Evolutionary conservation across 1,139 yeast species (phyloP).

Genomic region (Nakaseomyces delphensis): DNA sequence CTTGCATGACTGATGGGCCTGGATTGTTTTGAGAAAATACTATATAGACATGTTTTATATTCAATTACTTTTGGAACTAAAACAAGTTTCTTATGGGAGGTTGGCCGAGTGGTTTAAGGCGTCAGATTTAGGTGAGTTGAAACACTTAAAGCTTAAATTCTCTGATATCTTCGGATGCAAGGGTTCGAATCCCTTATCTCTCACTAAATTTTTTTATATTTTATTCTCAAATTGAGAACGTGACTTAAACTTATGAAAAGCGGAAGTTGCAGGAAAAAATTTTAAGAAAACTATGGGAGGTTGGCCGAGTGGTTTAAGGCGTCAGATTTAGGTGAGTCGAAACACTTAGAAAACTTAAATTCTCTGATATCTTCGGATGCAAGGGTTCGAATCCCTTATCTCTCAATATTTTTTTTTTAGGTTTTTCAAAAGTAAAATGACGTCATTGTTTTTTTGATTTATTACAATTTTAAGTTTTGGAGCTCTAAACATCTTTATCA

Average conservation of each 20-base stretch:
- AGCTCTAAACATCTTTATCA: too few relatives aligned
- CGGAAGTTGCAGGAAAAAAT: too few relatives aligned
- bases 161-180: conserved; percentile 31
- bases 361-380: conserved; percentile 12
- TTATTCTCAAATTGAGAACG: too few relatives aligned
- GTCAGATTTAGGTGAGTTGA: conserved; percentile 25
- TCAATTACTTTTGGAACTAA: too few relatives aligned
- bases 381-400: conserved; percentile 11
- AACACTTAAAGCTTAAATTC: conserved; percentile 14
- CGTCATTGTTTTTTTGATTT: neutral
- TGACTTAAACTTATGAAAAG: too few relatives aligned
- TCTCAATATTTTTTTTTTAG: conserved; percentile 8
- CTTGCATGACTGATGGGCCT: too few relatives aligned
- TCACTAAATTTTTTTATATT: conserved; percentile 16
- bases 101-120: conserved; percentile 32
- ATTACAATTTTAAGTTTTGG: conserved; percentile 3
- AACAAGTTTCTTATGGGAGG: conserved; percentile 17
- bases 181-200: conserved; percentile 31
- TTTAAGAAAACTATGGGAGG: conserved; percentile 7
- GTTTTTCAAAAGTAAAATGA: neutral
- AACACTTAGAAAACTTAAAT: conserved; percentile 8
- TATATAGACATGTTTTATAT: too few relatives aligned
- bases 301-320: conserved; percentile 12
- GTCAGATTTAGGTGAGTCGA: conserved; percentile 10
- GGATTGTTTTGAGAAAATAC: too few relatives aligned